Conservation (phyloP, 495 filamentous ascomycete genomes). For the Penicillium simplicissimum region DNA sequence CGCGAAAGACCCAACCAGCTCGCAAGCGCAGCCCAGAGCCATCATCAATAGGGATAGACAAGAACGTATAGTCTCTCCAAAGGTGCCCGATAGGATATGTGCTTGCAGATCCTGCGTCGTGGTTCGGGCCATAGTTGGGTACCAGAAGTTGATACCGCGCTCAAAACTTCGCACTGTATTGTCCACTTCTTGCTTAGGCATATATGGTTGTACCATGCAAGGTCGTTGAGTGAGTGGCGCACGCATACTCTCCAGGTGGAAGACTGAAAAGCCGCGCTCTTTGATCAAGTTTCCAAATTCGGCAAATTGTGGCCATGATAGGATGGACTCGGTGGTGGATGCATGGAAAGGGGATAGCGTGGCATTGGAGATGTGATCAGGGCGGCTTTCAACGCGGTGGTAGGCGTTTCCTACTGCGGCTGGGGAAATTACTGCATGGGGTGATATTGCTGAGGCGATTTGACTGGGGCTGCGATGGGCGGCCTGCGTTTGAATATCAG, state of each 20-base stretch:
- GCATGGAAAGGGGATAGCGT: conserved; percentile 17
- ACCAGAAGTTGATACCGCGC: conserved; percentile 21
- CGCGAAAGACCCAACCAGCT: conserved; percentile 9
- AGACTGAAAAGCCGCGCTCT: conserved; percentile 8
- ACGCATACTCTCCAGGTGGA: conserved; percentile 12
- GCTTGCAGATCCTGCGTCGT: conserved; percentile 1
- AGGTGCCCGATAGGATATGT: conserved; percentile 1
- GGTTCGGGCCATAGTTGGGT: conserved; percentile 15
- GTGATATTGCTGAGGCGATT: conserved; percentile 1
- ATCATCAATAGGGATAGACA: conserved; percentile 17
- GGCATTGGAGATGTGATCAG: conserved; percentile 18
- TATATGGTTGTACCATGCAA: conserved; percentile 6
- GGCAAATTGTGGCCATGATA: conserved; percentile 18
- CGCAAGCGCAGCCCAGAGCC: conserved; percentile 17
- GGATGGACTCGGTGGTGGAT: conserved; percentile 21
- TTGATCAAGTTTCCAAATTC: conserved; percentile 12
- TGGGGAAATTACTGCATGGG: conserved; percentile 10
- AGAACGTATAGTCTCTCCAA: conserved; percentile 9
- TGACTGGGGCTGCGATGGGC: conserved; percentile 4
- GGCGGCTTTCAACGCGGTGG: background rate
- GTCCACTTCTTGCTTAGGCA: conserved; percentile 14
- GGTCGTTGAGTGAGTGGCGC: background rate
- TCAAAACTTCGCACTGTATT: conserved; percentile 13
- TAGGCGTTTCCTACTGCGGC: conserved; percentile 1
- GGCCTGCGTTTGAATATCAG: background rate